Evolutionary conservation across 331 rosid genomes (phyloP).

Genomic region (Dryas integrifolia): DNA sequence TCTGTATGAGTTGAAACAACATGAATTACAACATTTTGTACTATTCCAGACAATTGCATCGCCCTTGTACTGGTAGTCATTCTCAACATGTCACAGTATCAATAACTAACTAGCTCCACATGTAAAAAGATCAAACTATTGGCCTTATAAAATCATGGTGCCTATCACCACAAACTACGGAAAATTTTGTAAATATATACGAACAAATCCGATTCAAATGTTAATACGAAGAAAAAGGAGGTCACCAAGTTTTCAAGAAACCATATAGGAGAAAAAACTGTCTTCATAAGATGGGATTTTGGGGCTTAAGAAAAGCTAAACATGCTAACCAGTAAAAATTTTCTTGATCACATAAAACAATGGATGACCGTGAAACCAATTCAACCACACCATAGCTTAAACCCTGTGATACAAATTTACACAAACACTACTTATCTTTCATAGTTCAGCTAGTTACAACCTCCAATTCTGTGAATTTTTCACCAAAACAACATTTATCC

Average conservation of each 20-base stretch:
- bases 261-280: not conserved
- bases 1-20: constrained; percentile 32
- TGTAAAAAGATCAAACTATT: not conserved
- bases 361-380: constrained; percentile 3
- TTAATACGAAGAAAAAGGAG: too few relatives aligned
- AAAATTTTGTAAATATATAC: too few relatives aligned
- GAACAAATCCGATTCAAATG: too few relatives aligned
- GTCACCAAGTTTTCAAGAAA: not conserved
- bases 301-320: not conserved
- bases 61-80: constrained; percentile 1
- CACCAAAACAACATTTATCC: not conserved
- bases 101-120: not conserved
- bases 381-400: not conserved
- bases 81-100: not conserved
- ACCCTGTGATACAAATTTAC: not conserved
- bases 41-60: not conserved
- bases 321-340: not conserved
- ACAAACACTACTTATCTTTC: not conserved
- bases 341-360: not conserved
- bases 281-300: not conserved
- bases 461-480: not conserved
- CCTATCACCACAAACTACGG: not conserved
- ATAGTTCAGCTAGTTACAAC: not conserved
- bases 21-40: constrained; percentile 1
- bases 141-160: not conserved